Conservation (phyloP, 306 rosid species). For the Gleditsia sinensis region DNA sequence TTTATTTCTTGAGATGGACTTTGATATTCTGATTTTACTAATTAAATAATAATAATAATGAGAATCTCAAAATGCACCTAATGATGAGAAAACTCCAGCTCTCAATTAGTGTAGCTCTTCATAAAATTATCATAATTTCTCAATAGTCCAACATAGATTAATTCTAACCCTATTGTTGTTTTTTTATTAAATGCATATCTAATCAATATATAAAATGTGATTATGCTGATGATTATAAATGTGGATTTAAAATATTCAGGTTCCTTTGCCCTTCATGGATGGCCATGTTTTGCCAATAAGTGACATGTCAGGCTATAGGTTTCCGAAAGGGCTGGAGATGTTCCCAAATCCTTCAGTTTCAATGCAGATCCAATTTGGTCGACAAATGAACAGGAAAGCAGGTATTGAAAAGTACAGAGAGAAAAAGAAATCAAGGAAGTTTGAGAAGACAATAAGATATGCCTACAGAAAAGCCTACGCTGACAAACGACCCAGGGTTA, state of each 20-base stretch:
- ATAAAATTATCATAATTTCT: no score
- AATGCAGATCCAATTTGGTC: constrained; percentile 4
- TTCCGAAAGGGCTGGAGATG: not conserved
- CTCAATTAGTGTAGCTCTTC: no score
- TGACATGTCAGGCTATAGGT: not conserved
- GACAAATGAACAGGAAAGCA: constrained; percentile 26
- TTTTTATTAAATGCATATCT: no score
- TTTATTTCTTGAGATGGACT: no score
- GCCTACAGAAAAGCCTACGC: constrained; percentile 25
- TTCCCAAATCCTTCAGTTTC: not conserved
- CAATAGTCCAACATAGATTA: no score
- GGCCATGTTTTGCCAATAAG: not conserved
- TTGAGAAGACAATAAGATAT: constrained; percentile 23
- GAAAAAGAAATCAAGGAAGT: constrained; percentile 26
- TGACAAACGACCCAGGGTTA: constrained; percentile 20
- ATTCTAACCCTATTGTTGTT: no score
- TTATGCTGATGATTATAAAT: not conserved
- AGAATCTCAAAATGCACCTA: no score
- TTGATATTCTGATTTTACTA: no score
- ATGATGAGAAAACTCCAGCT: no score
- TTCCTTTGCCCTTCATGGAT: not conserved
- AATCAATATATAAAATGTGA: no score
- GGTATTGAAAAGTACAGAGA: constrained; percentile 26
- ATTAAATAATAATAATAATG: no score
- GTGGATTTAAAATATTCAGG: not conserved